Conservation (phyloP, 306 rosid species). For the Vachellia collinsii region DNA sequence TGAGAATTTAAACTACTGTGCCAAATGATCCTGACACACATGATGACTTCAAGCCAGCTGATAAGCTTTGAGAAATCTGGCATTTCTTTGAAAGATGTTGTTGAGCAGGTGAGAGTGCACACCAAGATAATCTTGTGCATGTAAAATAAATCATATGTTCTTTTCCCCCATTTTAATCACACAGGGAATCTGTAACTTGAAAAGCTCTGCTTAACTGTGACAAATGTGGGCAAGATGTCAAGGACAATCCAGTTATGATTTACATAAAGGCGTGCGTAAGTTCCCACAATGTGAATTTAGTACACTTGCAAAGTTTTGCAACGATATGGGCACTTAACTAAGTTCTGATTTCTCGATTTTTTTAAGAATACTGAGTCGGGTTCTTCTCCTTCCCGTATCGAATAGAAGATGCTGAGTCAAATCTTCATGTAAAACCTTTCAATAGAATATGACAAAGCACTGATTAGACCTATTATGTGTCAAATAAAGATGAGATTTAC, state of each 20-base stretch:
- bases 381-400: too few relatives aligned
- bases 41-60: constrained; percentile 86
- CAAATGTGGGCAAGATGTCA: constrained; percentile 65
- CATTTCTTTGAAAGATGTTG: constrained; percentile 61
- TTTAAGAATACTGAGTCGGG: too few relatives aligned
- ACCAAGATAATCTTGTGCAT: constrained; percentile 7
- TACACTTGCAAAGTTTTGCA: constrained; percentile 75
- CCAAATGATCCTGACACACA: constrained; percentile 79
- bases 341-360: too few relatives aligned
- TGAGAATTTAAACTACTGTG: constrained; percentile 51
- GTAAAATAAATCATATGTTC: not conserved
- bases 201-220: constrained; percentile 7
- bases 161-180: not conserved
- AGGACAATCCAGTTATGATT: constrained; percentile 77
- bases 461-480: too few relatives aligned
- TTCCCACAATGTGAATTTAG: constrained; percentile 85
- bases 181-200: too few relatives aligned
- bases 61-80: constrained; percentile 54
- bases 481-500: too few relatives aligned
- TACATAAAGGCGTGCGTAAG: constrained; percentile 83
- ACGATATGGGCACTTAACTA: constrained; percentile 50
- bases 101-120: constrained; percentile 65
- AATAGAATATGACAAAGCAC: too few relatives aligned
- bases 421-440: too few relatives aligned
- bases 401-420: too few relatives aligned